Percentiles rank a stretch among this genome's conserved stretches.
These are phyloP conservation scores for Rubroboletus satanas DNA, from an alignment of 768 basidiomycete genomes.

Conservation along the genomic window DNA sequence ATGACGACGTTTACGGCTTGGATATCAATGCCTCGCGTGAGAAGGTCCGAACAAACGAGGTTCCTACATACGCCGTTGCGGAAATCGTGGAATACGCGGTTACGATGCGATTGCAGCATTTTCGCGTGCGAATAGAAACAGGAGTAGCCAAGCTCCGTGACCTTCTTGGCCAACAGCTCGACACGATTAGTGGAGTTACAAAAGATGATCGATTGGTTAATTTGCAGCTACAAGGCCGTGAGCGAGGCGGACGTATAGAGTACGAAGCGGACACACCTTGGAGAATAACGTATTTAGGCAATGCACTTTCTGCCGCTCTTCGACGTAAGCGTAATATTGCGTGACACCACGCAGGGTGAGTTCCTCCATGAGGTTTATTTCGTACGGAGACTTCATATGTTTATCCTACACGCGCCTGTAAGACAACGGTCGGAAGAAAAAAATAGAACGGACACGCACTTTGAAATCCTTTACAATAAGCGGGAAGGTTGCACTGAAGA, in stretches of 20 bases:
- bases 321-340: slow-evolving; percentile 99
- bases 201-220: slow-evolving; percentile 99
- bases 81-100: slow-evolving; percentile 99
- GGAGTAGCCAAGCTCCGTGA: slow-evolving; percentile 98
- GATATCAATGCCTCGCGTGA: slow-evolving; percentile 99
- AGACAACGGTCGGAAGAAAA: background rate
- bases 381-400: slow-evolving; percentile 93
- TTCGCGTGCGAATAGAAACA: slow-evolving; percentile 99
- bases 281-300: slow-evolving; percentile 99
- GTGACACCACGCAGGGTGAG: slow-evolving; percentile 97
- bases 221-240: slow-evolving; percentile 73
- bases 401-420: slow-evolving; percentile 60
- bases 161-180: slow-evolving; percentile 98
- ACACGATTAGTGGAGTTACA: slow-evolving; percentile 99
- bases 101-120: slow-evolving; percentile 98
- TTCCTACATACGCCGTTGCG: slow-evolving; percentile 97
- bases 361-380: slow-evolving; percentile 99
- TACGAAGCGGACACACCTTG: slow-evolving; percentile 52
- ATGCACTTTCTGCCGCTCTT: slow-evolving; percentile 99
- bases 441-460: slow-evolving; percentile 37
- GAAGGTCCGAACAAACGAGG: slow-evolving; percentile 95
- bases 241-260: background rate
- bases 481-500: slow-evolving; percentile 99
- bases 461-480: slow-evolving; percentile 99
- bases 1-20: slow-evolving; percentile 99